Base-by-base conservation (phyloP, 805 yeast genomes). In the Sugiyamaella americana region DNA sequence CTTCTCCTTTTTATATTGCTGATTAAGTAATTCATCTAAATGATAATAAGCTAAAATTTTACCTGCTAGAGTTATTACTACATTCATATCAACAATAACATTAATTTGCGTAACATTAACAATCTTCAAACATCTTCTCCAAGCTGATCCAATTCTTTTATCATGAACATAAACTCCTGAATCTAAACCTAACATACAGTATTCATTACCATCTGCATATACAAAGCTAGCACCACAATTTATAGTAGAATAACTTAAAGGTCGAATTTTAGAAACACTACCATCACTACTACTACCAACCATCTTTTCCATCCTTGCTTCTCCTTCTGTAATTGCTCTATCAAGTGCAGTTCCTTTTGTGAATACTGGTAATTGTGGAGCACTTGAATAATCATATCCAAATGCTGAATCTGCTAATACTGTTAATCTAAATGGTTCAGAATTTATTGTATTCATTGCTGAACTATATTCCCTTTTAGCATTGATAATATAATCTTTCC, bases 11-110 rank as follows among this genome's bases (percentile, higher is more conserved):
- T 38, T 46, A 3, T 19, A 21, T 2, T 57, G 61, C 1, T 56
- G 54, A 35, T 58, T 58, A 41, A 83, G 60, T 13, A 89, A 57
- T 53, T 79, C 78, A 36, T 81, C 82, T 19, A 87, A 64, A 26
- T 79, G 75, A 50, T 80, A 79, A 63, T 82, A 79, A 46, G 78
- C 71, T 32, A 91, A 67, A 16, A 71, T 71, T 49, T 74, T 78
- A 47, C 76, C 80, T 16, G 82, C 75, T 37, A 86, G 64, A 0
- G 84, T 64, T 11, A 87, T 63, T 3, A 83, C 65, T 26, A 83
- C 64, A 45, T 76, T 75, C 49, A 77, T 69, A 4, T 75, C 72
- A 6, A 76, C 74, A 5, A 86, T 59, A 19, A 83, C 80, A n/a
- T 74, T 75, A 42, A 89, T 63, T 55, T 79, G 82, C 3, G 75